Conservation (phyloP, 352 stramenopile genomes). For the Blastocystis sp. region DNA sequence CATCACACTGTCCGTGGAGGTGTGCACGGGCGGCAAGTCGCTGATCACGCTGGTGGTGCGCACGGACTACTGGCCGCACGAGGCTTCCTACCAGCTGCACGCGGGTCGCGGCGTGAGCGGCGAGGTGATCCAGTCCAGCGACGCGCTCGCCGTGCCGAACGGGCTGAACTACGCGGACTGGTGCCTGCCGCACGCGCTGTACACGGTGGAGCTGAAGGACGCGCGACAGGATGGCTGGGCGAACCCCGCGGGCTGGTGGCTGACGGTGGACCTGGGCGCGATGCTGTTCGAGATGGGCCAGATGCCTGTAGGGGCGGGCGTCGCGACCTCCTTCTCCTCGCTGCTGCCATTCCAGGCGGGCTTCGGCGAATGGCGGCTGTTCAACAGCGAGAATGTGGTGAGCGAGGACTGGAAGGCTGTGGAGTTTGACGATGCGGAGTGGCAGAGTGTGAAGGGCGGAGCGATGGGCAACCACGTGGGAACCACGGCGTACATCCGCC, state of each 20-base stretch:
- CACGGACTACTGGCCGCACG: background rate
- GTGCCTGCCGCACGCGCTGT: background rate
- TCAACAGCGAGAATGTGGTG: background rate
- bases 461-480: background rate
- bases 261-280: constrained; percentile 44
- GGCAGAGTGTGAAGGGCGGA: background rate
- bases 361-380: background rate
- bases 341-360: background rate
- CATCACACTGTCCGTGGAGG: background rate
- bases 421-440: background rate
- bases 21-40: background rate
- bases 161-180: background rate
- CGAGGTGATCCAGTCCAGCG: background rate
- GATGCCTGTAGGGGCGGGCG: background rate
- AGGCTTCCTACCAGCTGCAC: constrained; percentile 1
- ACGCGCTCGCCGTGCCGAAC: background rate
- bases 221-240: background rate
- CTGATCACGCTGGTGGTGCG: background rate
- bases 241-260: constrained; percentile 2
- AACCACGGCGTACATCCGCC: constrained; percentile 1
- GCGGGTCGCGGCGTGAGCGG: background rate
- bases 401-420: background rate
- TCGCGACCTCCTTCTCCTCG: background rate
- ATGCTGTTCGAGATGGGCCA: constrained; percentile 42
- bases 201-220: background rate